A percentile compares a stretch with the other conserved stretches of the same genome.
phyloP scores from a whole-genome alignment of 78 protist genomes.

The Polysphondylium violaceum region DNA sequence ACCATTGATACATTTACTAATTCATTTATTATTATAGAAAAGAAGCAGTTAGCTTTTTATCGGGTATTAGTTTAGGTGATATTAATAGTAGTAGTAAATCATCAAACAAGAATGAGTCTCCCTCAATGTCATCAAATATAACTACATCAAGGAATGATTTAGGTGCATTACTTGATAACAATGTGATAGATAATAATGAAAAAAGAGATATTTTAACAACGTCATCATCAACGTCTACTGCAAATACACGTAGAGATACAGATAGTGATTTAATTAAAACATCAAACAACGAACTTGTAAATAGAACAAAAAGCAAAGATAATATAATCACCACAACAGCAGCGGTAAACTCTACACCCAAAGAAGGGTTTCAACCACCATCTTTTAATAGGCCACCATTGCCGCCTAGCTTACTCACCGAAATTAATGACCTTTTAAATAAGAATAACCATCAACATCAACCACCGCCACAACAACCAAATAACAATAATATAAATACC shows the following conservation, averaged over 20 bases:
- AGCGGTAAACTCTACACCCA: no score
- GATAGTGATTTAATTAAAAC: no score
- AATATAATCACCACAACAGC: no score
- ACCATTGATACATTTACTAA: neutral
- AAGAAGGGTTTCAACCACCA: no score
- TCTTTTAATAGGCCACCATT: no score
- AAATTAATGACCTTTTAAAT: neutral
- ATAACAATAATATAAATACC: no score
- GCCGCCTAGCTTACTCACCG: no score
- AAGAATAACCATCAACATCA: neutral
- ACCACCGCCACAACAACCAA: constrained; percentile 21
- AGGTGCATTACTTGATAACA: no score
- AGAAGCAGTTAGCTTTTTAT: constrained; percentile 56
- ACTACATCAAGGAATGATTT: no score
- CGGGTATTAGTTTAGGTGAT: constrained; percentile 58
- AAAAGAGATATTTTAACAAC: neutral
- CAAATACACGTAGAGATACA: neutral
- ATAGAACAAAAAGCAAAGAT: no score
- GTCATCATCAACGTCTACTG: neutral
- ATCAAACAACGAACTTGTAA: no score
- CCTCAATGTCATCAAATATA: no score
- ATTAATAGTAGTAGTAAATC: neutral
- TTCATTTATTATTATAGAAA: constrained; percentile 5
- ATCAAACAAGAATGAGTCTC: neutral
- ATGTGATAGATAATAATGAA: neutral